Conservation (phyloP, 345 rosid genomes). For the Laguncularia racemosa region DNA sequence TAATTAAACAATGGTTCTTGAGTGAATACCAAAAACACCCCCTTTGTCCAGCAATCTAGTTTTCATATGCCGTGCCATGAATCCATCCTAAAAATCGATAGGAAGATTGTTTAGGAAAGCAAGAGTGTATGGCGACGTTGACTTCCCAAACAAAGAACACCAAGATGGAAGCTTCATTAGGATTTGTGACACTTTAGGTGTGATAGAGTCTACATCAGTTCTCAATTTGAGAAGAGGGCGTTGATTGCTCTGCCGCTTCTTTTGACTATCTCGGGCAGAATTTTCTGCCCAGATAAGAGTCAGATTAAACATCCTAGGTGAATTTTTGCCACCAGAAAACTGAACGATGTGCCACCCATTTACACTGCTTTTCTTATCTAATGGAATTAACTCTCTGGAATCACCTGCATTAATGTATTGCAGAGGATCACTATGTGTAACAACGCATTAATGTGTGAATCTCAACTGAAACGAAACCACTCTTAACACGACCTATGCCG, state of each 20-base stretch:
- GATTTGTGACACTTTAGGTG: slow-evolving; percentile 50
- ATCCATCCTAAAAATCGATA: slow-evolving; percentile 24
- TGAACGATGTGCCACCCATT: slow-evolving; percentile 86
- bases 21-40: too few relatives aligned
- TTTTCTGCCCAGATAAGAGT: slow-evolving; percentile 40
- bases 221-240: slow-evolving; percentile 67
- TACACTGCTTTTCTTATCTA: slow-evolving; percentile 38
- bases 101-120: slow-evolving; percentile 65
- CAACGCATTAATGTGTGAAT: not conserved
- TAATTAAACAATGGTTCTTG: not conserved
- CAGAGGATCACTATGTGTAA: not conserved
- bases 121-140: slow-evolving; percentile 63
- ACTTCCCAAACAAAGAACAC: slow-evolving; percentile 84
- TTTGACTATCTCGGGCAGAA: slow-evolving; percentile 6
- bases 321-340: slow-evolving; percentile 69
- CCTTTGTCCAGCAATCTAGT: not conserved
- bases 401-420: slow-evolving; percentile 25
- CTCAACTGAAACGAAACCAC: not conserved
- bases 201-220: slow-evolving; percentile 52
- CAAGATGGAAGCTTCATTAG: slow-evolving; percentile 58
- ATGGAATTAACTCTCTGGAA: slow-evolving; percentile 40
- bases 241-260: slow-evolving; percentile 11
- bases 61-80: not conserved
- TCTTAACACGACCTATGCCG: too few relatives aligned
- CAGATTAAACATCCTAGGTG: slow-evolving; percentile 52